These are phyloP conservation scores for Fusarium staphyleae DNA, from an alignment of 2,329 filamentous ascomycete species.

Conservation along the genomic window DNA sequence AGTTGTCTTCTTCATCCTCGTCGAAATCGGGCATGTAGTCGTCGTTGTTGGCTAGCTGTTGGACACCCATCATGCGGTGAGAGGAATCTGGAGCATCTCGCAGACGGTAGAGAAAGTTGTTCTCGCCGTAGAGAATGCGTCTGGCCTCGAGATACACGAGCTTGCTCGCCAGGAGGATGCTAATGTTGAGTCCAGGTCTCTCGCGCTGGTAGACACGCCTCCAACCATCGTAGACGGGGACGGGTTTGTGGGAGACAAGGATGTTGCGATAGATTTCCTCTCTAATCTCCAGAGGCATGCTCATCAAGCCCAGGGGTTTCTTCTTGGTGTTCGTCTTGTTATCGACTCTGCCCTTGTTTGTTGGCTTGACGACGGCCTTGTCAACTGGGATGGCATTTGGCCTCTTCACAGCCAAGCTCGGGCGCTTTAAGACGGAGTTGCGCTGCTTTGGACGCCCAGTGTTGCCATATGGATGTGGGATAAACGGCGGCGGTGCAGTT, in stretches of 20 bases:
- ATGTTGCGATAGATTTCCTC: conserved; percentile 44
- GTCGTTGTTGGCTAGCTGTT: conserved; percentile 25
- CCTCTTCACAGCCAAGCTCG: neutral
- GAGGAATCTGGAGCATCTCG: conserved; percentile 45
- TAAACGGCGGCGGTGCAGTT: conserved; percentile 19
- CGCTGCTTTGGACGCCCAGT: neutral
- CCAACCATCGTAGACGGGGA: conserved; percentile 48
- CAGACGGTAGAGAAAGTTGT: conserved; percentile 56
- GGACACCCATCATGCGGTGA: conserved; percentile 25
- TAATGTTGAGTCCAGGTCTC: conserved; percentile 43
- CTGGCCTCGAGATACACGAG: conserved; percentile 48
- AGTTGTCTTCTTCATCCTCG: conserved; percentile 8
- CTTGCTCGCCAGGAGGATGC: conserved; percentile 49
- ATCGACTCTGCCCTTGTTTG: neutral
- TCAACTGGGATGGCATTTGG: neutral
- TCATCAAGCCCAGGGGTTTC: conserved; percentile 10
- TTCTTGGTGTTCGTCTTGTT: neutral
- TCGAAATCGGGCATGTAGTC: conserved; percentile 11
- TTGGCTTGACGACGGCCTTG: neutral
- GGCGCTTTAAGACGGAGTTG: too few relatives aligned
- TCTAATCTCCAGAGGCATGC: conserved; percentile 44
- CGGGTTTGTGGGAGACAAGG: conserved; percentile 42
- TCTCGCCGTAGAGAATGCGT: conserved; percentile 55
- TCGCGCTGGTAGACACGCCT: conserved; percentile 43
- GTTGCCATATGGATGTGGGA: conserved; percentile 12